Conservation (phyloP, 371 early-diverging fungal species). For the Mortierella sp. region DNA sequence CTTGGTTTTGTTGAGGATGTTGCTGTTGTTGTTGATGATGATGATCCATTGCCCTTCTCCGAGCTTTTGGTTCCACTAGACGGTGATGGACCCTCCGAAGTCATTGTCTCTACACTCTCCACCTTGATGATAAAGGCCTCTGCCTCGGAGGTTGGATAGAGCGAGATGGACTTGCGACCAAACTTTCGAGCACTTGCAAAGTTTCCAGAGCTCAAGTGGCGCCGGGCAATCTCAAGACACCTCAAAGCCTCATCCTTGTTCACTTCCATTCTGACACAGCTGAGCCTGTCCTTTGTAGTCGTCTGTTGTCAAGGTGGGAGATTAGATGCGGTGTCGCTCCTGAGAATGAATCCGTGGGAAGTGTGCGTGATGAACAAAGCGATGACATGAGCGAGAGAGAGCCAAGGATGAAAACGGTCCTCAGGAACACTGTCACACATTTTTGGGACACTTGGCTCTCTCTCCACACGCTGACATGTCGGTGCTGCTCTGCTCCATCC, state of each 20-base stretch:
- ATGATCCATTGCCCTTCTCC: slow-evolving; percentile 12
- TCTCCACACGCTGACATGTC: too few species aligned
- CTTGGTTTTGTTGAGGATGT: slow-evolving; percentile 30
- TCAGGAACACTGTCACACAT: too few species aligned
- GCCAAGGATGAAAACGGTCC: too few species aligned
- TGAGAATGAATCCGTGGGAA: too few species aligned
- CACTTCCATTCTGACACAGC: slow-evolving; percentile 70
- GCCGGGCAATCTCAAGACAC: slow-evolving; percentile 82
- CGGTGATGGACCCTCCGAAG: slow-evolving; percentile 5
- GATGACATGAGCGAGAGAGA: too few species aligned
- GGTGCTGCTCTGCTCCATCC: too few species aligned
- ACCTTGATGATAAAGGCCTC: slow-evolving; percentile 63
- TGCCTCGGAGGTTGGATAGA: slow-evolving; percentile 81
- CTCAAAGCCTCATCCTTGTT: slow-evolving; percentile 91
- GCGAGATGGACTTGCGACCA: slow-evolving; percentile 80
- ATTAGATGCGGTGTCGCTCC: too few species aligned
- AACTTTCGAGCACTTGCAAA: slow-evolving; percentile 78
- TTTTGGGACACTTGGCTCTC: too few species aligned
- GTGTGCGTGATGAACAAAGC: too few species aligned
- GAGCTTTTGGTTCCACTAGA: neutral
- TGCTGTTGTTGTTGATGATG: slow-evolving; percentile 22
- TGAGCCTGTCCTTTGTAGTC: neutral
- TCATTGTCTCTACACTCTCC: slow-evolving; percentile 49
- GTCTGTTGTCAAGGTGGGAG: too few species aligned
- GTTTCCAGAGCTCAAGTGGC: slow-evolving; percentile 71